A percentile compares a stretch with the other conserved stretches of the same genome.
Evolutionary conservation across 1,284 basidiomycete genomes (phyloP).

Genomic region (Amylostereum chailletii): DNA sequence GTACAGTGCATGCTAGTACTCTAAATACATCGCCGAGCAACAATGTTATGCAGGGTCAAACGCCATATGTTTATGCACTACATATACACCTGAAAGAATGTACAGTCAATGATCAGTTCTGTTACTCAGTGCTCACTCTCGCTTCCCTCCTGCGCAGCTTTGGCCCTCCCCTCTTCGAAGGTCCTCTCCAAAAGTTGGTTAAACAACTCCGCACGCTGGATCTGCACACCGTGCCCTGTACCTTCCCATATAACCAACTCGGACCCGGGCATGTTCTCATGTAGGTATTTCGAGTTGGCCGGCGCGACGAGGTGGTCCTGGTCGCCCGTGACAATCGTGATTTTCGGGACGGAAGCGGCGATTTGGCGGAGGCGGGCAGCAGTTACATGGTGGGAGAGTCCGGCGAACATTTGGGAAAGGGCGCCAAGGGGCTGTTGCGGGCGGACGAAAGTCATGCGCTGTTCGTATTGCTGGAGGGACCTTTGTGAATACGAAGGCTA

Average conservation of each 20-base stretch:
- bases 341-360: conserved; percentile 46
- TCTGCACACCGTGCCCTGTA: conserved; percentile 62
- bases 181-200: conserved; percentile 51
- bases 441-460: conserved; percentile 46
- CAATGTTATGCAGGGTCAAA: too few relatives aligned
- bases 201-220: conserved; percentile 44
- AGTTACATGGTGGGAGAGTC: conserved; percentile 58
- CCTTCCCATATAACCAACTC: conserved; percentile 57
- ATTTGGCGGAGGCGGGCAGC: conserved; percentile 47
- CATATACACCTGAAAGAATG: too few relatives aligned
- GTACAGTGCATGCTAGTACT: too few relatives aligned
- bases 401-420: conserved; percentile 72
- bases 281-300: conserved; percentile 48
- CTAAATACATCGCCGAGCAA: too few relatives aligned
- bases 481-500: neutral
- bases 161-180: conserved; percentile 42
- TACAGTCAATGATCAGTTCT: too few relatives aligned
- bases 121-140: too few relatives aligned
- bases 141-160: conserved; percentile 5
- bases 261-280: conserved; percentile 57
- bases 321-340: conserved; percentile 70
- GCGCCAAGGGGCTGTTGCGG: conserved; percentile 57
- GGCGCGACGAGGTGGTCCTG: conserved; percentile 61
- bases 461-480: conserved; percentile 35
- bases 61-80: too few relatives aligned